Conservation (phyloP, 768 basidiomycete genomes). For the Lactarius vividus region DNA sequence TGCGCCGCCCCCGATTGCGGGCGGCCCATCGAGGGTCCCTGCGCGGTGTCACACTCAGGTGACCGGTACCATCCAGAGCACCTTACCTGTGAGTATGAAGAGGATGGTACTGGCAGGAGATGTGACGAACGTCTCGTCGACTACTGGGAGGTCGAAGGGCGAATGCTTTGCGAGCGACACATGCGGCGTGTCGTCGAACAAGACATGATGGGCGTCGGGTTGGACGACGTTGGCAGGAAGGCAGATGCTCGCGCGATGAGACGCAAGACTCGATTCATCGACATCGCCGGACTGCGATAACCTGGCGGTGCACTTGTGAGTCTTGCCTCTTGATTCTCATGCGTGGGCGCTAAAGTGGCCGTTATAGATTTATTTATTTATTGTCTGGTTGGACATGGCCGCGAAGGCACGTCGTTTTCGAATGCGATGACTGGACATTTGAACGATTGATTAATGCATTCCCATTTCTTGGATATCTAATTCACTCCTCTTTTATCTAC, state of each 20-base stretch:
- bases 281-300: slow-evolving; percentile 42
- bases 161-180: slow-evolving; percentile 86
- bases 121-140: slow-evolving; percentile 64
- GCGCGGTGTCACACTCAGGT: slow-evolving; percentile 80
- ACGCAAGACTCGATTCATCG: slow-evolving; percentile 79
- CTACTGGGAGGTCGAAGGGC: slow-evolving; percentile 86
- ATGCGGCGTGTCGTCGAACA: slow-evolving; percentile 39
- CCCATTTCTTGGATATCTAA: background rate
- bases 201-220: slow-evolving; percentile 28
- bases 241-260: slow-evolving; percentile 57
- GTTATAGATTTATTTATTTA: background rate
- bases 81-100: slow-evolving; percentile 70
- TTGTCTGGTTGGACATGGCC: background rate
- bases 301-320: slow-evolving; percentile 2
- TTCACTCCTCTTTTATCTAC: slow-evolving; percentile 4
- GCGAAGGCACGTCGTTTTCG: background rate
- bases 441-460: background rate
- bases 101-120: slow-evolving; percentile 33
- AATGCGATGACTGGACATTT: background rate
- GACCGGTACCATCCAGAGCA: slow-evolving; percentile 88
- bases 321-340: background rate
- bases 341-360: background rate
- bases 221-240: slow-evolving; percentile 25
- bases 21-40: slow-evolving; percentile 90
- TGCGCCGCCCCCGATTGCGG: slow-evolving; percentile 78